Conservation (phyloP, 2,329 filamentous ascomycete species). For the Drechslera avenae region DNA sequence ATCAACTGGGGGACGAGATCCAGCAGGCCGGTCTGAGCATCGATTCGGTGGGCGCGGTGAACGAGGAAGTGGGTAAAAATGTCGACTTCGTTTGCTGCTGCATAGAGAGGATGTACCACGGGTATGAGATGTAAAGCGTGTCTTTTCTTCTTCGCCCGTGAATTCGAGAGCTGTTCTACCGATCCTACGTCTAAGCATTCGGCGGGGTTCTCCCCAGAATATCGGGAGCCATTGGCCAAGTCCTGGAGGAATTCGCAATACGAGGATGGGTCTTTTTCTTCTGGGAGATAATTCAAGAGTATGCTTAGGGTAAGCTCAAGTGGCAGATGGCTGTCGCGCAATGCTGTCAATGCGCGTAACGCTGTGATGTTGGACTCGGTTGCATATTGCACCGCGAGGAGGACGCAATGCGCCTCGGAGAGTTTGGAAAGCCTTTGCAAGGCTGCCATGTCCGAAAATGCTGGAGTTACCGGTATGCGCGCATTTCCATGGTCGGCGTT, state of each 20-base stretch:
- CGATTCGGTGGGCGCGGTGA: conserved; percentile 70
- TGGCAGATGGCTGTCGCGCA: conserved; percentile 63
- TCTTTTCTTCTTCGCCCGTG: conserved; percentile 67
- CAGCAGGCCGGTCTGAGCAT: conserved; percentile 73
- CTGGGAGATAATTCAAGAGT: conserved; percentile 77
- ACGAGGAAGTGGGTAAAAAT: conserved; percentile 68
- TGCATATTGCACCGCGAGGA: conserved; percentile 74
- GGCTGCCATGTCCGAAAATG: conserved; percentile 27
- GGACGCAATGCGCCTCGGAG: conserved; percentile 70
- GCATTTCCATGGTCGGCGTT: conserved; percentile 1
- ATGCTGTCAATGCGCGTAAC: conserved; percentile 64
- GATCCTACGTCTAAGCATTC: conserved; percentile 59
- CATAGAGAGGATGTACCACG: conserved; percentile 58
- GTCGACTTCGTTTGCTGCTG: conserved; percentile 59
- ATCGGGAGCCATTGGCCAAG: conserved; percentile 58
- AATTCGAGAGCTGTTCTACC: conserved; percentile 65
- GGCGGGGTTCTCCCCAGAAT: conserved; percentile 44
- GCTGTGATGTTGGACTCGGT: conserved; percentile 67
- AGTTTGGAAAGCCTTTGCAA: conserved; percentile 49
- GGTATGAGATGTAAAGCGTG: conserved; percentile 67
- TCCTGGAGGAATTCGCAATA: conserved; percentile 68
- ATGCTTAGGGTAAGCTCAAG: conserved; percentile 72
- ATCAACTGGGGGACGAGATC: conserved; percentile 70
- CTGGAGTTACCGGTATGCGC: background rate
- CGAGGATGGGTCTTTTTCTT: conserved; percentile 65